Evolutionary conservation across 78 protist species (phyloP).

Genomic region (Monocercomonoides exilis): DNA sequence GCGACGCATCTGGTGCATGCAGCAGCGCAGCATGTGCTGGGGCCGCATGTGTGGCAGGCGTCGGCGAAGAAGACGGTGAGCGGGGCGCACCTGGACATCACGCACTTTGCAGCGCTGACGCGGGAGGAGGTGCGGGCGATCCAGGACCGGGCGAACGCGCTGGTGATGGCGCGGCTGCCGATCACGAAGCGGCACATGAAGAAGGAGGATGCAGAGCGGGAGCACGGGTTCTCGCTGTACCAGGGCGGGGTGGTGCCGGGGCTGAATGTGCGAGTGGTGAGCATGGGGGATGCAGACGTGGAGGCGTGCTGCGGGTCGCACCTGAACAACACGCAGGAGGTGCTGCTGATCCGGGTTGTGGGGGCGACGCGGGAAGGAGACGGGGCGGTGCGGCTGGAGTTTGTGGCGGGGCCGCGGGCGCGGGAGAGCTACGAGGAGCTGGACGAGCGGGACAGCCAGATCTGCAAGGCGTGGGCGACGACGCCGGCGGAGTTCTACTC

Average conservation of each 20-base stretch:
- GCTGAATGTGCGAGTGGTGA: constrained; percentile 2
- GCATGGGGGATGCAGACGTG: constrained; percentile 30
- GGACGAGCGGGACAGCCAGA: too few relatives aligned
- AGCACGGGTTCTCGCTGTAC: constrained; percentile 27
- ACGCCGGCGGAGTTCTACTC: too few relatives aligned
- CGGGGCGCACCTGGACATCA: too few relatives aligned
- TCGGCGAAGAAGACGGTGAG: constrained; percentile 16
- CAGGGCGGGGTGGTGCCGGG: constrained; percentile 44
- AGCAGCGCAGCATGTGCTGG: too few relatives aligned
- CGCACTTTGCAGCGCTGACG: constrained; percentile 4
- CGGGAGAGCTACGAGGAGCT: too few relatives aligned
- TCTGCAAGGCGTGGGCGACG: too few relatives aligned
- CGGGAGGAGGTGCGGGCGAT: not conserved
- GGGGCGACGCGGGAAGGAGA: not conserved
- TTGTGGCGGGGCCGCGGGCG: too few relatives aligned
- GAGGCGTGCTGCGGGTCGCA: too few relatives aligned
- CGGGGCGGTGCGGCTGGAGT: constrained; percentile 19
- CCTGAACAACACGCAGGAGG: not conserved
- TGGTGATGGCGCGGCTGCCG: not conserved
- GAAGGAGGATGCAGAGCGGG: constrained; percentile 28
- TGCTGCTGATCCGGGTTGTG: constrained; percentile 10
- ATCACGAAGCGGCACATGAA: not conserved
- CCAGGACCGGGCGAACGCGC: constrained; percentile 12
- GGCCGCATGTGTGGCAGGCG: too few relatives aligned
- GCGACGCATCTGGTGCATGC: constrained; percentile 29